Evolutionary conservation across 2,329 filamentous ascomycete species (phyloP).

Genomic region (Colletotrichum orchidophilum): DNA sequence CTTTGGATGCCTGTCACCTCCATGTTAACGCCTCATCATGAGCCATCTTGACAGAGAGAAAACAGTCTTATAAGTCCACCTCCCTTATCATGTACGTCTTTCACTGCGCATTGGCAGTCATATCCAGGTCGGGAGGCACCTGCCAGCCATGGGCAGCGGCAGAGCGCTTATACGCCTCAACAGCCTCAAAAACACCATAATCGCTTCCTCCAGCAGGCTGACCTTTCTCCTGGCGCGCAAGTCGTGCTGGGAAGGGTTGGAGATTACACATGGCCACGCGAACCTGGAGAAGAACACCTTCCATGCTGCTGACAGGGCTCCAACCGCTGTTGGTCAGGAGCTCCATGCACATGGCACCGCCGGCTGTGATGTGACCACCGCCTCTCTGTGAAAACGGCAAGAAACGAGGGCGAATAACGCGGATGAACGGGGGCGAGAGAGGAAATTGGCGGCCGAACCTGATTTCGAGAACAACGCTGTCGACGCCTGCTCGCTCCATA

Average conservation of each 20-base stretch:
- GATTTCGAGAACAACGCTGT: constrained; percentile 81
- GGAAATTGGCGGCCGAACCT: constrained; percentile 83
- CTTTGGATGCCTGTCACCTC: neutral
- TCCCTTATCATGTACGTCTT: neutral
- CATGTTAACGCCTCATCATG: neutral
- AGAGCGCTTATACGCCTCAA: constrained; percentile 68
- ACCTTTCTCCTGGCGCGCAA: constrained; percentile 49
- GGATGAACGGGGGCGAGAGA: constrained; percentile 82
- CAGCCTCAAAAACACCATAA: constrained; percentile 76
- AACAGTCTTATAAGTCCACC: too few relatives aligned
- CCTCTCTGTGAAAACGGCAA: constrained; percentile 76
- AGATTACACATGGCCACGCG: constrained; percentile 76
- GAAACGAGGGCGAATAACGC: constrained; percentile 84
- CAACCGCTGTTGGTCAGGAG: constrained; percentile 86
- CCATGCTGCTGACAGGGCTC: constrained; percentile 77
- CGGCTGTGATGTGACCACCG: constrained; percentile 85
- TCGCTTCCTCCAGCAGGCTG: constrained; percentile 45
- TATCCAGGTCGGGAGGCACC: constrained; percentile 69
- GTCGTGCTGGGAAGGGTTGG: constrained; percentile 77
- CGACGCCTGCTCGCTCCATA: constrained; percentile 70
- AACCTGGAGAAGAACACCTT: constrained; percentile 83
- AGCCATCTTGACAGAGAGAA: neutral
- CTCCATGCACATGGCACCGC: constrained; percentile 87
- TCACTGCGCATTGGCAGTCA: constrained; percentile 47
- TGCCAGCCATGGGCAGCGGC: constrained; percentile 77